phyloP scores from a whole-genome alignment of 139 green algal genomes.

The Coelastrella sp. region DNA sequence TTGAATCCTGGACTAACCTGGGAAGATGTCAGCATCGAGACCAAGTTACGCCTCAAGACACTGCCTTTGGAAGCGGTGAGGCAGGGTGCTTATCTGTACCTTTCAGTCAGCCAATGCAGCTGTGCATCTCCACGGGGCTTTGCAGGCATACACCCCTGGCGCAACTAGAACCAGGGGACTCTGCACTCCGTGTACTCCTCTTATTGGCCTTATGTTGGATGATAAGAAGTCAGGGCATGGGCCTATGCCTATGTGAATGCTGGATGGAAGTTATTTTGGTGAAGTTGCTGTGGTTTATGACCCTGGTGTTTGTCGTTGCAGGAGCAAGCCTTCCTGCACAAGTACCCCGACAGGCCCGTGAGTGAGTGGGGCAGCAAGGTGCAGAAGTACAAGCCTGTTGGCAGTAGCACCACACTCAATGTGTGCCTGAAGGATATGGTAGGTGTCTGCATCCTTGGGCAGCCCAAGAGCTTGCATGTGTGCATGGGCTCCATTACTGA shows the following conservation, averaged over 20 bases:
- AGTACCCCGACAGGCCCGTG: conserved; percentile 57
- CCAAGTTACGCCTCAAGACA: conserved; percentile 60
- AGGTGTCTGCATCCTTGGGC: not conserved
- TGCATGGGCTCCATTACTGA: not conserved
- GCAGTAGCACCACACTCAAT: conserved; percentile 13
- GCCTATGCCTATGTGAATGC: no score
- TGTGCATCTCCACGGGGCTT: no score
- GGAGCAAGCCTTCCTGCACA: conserved; percentile 55
- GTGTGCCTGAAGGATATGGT: conserved; percentile 67
- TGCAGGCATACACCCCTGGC: no score
- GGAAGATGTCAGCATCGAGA: conserved; percentile 64
- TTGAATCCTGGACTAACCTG: conserved; percentile 64
- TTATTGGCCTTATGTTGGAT: no score
- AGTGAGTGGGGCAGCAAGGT: conserved; percentile 61
- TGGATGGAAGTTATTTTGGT: no score
- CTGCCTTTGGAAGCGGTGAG: conserved; percentile 63
- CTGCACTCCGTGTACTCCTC: no score
- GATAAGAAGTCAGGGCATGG: no score
- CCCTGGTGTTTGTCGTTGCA: not conserved
- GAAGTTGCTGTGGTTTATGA: no score
- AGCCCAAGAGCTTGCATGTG: not conserved
- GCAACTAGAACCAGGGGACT: no score
- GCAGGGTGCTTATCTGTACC: no score
- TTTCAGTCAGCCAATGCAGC: no score
- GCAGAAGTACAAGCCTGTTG: conserved; percentile 65